phyloP scores from a whole-genome alignment of 176 grass and related monocot species.

The Rhipidocladum racemiflorum region DNA sequence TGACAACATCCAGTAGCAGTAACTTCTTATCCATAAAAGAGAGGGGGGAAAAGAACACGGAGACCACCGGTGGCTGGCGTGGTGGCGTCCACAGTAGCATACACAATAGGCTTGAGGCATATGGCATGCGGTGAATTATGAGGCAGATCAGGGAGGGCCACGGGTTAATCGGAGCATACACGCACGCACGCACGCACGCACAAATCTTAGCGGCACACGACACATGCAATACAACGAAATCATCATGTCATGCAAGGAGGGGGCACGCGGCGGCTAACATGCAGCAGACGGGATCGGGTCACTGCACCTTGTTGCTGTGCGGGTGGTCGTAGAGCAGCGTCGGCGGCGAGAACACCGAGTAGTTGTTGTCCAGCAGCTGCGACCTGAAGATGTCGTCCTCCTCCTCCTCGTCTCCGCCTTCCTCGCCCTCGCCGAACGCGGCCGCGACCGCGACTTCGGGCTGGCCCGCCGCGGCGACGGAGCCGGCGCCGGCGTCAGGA shows the following conservation, averaged over 20 bases:
- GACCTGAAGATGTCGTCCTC: slow-evolving; percentile 28
- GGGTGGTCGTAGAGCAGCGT: slow-evolving; percentile 48
- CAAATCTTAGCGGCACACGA: slow-evolving; percentile 10
- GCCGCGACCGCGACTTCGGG: neutral
- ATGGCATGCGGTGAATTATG: slow-evolving; percentile 4
- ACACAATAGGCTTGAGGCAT: slow-evolving; percentile 13
- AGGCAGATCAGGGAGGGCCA: neutral
- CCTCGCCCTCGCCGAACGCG: slow-evolving; percentile 8
- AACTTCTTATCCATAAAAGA: neutral
- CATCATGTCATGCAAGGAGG: slow-evolving; percentile 28
- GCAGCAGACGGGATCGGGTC: neutral
- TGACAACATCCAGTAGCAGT: neutral
- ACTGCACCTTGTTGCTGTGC: slow-evolving; percentile 40
- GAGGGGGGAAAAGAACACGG: neutral
- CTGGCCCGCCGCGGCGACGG: slow-evolving; percentile 1
- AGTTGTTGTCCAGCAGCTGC: slow-evolving; percentile 49
- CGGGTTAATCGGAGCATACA: slow-evolving; percentile 8
- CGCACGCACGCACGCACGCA: neutral
- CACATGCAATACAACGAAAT: slow-evolving; percentile 48
- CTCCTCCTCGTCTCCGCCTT: neutral
- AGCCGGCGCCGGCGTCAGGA: neutral
- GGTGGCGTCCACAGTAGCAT: slow-evolving; percentile 20
- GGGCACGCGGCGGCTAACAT: slow-evolving; percentile 6
- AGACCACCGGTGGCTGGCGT: neutral
- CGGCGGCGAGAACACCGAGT: slow-evolving; percentile 46